phyloP scores from a whole-genome alignment of 2,329 filamentous ascomycete genomes.

The Aspergillus arachidicola region DNA sequence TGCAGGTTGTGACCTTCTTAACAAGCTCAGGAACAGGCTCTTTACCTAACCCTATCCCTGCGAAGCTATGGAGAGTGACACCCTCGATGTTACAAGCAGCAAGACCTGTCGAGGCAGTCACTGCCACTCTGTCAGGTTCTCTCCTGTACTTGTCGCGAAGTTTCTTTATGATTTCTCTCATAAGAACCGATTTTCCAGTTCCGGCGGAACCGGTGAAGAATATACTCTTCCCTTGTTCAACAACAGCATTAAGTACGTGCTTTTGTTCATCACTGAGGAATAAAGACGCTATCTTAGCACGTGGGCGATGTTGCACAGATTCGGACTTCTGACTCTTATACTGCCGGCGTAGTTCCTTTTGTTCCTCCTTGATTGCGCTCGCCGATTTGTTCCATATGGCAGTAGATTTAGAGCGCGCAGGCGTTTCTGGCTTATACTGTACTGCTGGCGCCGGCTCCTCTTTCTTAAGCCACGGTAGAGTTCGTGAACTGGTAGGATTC shows the following conservation, averaged over 20 bases:
- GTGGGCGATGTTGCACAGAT: constrained; percentile 33
- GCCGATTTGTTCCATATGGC: constrained; percentile 73
- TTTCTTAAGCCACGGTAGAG: constrained; percentile 60
- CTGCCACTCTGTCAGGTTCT: constrained; percentile 82
- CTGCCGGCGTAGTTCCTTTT: constrained; percentile 70
- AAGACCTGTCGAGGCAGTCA: constrained; percentile 93
- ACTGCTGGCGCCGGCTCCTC: constrained; percentile 26
- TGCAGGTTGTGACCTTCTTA: constrained; percentile 61
- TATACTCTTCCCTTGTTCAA: constrained; percentile 79
- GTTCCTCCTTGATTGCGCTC: constrained; percentile 75
- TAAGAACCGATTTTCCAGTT: constrained; percentile 95
- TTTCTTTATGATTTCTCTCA: constrained; percentile 84
- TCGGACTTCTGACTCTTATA: constrained; percentile 48
- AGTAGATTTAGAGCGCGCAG: constrained; percentile 44
- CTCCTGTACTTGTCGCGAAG: constrained; percentile 74
- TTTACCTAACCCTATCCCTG: constrained; percentile 93
- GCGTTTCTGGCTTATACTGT: constrained; percentile 42
- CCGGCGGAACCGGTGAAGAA: constrained; percentile 97
- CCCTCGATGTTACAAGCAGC: constrained; percentile 97
- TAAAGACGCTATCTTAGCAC: constrained; percentile 55
- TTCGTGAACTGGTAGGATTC: constrained; percentile 61
- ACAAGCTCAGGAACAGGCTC: constrained; percentile 78
- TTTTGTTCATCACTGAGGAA: constrained; percentile 84
- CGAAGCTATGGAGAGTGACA: constrained; percentile 92
- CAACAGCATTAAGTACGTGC: constrained; percentile 79